Base-by-base conservation (phyloP, 192 early-diverging fungal genomes). In the Linnemannia zychae region DNA sequence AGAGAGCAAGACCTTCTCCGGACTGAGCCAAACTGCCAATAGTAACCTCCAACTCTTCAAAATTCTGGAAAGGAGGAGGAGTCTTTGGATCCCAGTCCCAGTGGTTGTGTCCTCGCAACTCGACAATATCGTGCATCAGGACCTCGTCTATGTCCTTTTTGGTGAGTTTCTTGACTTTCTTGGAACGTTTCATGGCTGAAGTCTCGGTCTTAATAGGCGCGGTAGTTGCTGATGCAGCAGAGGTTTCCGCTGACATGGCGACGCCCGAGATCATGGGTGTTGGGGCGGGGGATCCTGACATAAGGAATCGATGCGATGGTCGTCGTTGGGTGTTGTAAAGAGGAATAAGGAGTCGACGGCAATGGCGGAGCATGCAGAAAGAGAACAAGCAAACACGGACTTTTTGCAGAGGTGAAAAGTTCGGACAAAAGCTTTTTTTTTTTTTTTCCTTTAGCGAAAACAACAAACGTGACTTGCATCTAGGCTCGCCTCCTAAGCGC, bases 231-330 rank as follows among this genome's bases (percentile, higher is more conserved):
- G n/a, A n/a, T 12, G 38, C 67, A 5, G 69, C 53, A 71, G 81
- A 38, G 22, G 49, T 36, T 65, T 34, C 31, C 31, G 71, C 72
- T 40, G 71, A 75, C 36, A 74, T 75, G 44, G 57, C 17, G 24
- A 40, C 15, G 44, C 38, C 68, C 31, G 48, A 40, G 36, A 69
- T 36, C 68, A 34, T 90, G 90, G 31, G 93, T 97, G 36, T 93
- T 87, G 22, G 96, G 94, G 80, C 94, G 95, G 28, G 88, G 90
- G 76, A 97, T 88, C 72, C 92, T 89, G 60, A 93, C 95, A 81
- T 91, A 81, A 44, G 91, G 88, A 67, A 93, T 92, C 28, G 12
- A 36, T 44, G 34, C 22, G 49, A 47, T 37, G 22, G 48, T 67
- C 46, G 46, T 48, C 47, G n/a, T 67, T 47, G 67, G 33, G 49